phyloP scores from a whole-genome alignment of 768 basidiomycete species.

The Tulasnella sp. region DNA sequence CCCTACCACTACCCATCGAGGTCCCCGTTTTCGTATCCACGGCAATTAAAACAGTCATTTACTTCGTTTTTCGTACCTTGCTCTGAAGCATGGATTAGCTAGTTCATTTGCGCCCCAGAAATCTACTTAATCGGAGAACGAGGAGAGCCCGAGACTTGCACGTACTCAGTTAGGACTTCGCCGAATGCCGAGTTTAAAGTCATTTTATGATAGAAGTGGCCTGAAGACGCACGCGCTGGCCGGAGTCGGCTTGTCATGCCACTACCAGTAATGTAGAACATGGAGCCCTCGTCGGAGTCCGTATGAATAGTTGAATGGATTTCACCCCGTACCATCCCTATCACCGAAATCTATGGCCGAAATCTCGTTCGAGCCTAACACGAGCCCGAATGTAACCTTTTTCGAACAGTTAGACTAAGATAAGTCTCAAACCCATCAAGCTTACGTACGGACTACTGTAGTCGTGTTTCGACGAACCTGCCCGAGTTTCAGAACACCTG shows the following conservation, averaged over 20 bases:
- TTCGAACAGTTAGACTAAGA: neutral
- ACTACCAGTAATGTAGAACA: neutral
- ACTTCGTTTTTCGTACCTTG: neutral
- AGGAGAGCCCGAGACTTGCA: neutral
- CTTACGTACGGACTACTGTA: no score
- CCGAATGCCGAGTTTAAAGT: neutral
- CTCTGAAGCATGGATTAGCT: neutral
- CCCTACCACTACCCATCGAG: neutral
- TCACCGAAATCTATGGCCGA: neutral
- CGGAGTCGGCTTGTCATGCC: neutral
- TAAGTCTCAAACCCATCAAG: no score
- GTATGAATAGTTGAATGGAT: neutral
- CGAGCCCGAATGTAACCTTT: neutral
- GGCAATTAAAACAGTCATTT: neutral
- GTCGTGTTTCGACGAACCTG: neutral
- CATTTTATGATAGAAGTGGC: neutral
- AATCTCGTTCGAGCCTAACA: neutral
- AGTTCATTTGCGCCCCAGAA: neutral
- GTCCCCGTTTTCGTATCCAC: neutral
- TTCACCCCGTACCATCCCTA: neutral
- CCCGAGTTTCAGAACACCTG: neutral
- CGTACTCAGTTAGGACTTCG: neutral
- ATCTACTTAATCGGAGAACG: neutral
- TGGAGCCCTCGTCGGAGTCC: neutral
- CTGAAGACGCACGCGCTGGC: neutral